Percentiles rank a stretch among this genome's conserved stretches.
phyloP scores from a whole-genome alignment of 2,329 filamentous ascomycete genomes.

The Colletotrichum sp. region DNA sequence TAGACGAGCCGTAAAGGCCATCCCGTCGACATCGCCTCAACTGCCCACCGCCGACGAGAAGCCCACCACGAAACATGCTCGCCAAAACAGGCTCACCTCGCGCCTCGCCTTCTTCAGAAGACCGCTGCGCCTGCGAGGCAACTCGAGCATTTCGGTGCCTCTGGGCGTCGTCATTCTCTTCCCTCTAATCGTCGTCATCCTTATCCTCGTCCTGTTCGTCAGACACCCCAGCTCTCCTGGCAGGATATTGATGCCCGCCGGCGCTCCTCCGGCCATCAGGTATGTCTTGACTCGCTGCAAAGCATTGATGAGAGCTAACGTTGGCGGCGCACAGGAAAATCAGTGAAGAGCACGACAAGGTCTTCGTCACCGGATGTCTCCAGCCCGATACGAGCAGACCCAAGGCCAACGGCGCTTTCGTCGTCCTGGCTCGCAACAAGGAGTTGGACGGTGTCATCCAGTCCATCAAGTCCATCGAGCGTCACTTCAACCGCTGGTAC shows the following conservation, averaged over 20 bases:
- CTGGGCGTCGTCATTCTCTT: conserved; percentile 92
- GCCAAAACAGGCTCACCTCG: conserved; percentile 46
- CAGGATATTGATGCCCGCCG: conserved; percentile 84
- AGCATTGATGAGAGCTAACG: background rate
- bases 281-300: conserved; percentile 47
- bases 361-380: conserved; percentile 90
- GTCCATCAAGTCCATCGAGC: conserved; percentile 96
- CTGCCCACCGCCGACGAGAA: conserved; percentile 61
- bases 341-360: conserved; percentile 95
- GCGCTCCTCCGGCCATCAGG: conserved; percentile 89
- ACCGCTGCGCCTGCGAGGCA: conserved; percentile 87
- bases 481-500: conserved; percentile 99
- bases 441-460: conserved; percentile 95
- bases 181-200: conserved; percentile 86
- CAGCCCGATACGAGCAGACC: conserved; percentile 79
- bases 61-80: conserved; percentile 35
- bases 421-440: conserved; percentile 94
- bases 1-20: conserved; percentile 58
- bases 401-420: conserved; percentile 92
- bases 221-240: conserved; percentile 85
- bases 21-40: conserved; percentile 43
- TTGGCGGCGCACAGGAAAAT: conserved; percentile 72
- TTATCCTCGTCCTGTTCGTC: conserved; percentile 89
- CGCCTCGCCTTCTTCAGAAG: conserved; percentile 82
- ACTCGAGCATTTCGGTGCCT: conserved; percentile 91